Percentiles rank a stretch among this genome's conserved stretches.
Evolutionary conservation across 1,284 basidiomycete genomes (phyloP).

Genomic region (Microbotryum scabiosae): DNA sequence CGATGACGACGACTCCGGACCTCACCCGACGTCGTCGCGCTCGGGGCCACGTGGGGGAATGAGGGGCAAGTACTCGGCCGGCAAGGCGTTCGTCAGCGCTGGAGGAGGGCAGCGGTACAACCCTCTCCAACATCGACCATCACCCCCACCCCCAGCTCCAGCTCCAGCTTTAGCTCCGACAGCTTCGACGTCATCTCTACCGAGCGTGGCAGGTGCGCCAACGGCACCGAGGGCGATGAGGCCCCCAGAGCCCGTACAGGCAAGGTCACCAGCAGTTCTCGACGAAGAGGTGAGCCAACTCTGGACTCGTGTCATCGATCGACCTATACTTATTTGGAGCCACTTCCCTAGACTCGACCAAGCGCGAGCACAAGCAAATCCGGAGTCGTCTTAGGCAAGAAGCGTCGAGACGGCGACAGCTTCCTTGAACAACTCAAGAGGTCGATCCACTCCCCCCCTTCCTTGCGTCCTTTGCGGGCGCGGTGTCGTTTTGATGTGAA

Average conservation of each 20-base stretch:
- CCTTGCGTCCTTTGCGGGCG: neutral
- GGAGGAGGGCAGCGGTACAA: constrained; percentile 39
- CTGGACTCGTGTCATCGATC: constrained; percentile 31
- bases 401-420: constrained; percentile 84
- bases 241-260: constrained; percentile 48
- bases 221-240: constrained; percentile 7
- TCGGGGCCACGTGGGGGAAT: neutral
- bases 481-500: neutral
- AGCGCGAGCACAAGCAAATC: neutral
- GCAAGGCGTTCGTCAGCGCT: constrained; percentile 64
- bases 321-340: constrained; percentile 33
- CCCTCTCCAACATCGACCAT: constrained; percentile 10
- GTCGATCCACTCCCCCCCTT: constrained; percentile 42
- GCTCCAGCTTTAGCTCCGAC: constrained; percentile 7
- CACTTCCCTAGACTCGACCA: constrained; percentile 47
- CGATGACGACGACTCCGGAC: constrained; percentile 29
- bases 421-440: constrained; percentile 89
- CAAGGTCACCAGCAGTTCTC: constrained; percentile 27
- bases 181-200: neutral
- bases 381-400: constrained; percentile 56
- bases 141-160: too few species aligned
- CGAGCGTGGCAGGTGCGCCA: neutral
- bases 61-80: constrained; percentile 47
- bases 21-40: constrained; percentile 20
- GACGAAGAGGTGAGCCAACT: constrained; percentile 38